Conservation (phyloP, 2,329 filamentous ascomycete genomes). For the Calycina herbarum region DNA sequence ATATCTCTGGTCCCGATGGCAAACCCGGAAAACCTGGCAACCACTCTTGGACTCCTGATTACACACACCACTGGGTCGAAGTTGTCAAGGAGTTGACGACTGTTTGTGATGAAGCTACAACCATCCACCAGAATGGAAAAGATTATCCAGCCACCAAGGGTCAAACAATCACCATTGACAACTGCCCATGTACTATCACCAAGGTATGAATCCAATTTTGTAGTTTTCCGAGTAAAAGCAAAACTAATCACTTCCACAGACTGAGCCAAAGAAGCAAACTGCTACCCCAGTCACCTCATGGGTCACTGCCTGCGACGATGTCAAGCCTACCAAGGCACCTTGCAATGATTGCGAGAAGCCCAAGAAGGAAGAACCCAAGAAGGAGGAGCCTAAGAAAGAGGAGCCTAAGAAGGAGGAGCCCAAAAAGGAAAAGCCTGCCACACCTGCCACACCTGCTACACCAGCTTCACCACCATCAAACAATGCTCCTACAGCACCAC, state of each 20-base stretch:
- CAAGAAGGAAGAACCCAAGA: background rate
- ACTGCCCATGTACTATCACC: slow-evolving; percentile 30
- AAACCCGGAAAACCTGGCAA: background rate
- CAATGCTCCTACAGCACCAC: background rate
- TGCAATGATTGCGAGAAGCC: background rate
- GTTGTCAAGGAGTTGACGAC: slow-evolving; percentile 49
- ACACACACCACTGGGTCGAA: slow-evolving; percentile 2
- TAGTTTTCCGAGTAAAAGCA: background rate
- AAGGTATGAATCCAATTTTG: background rate
- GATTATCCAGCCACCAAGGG: slow-evolving; percentile 64
- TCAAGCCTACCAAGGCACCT: background rate
- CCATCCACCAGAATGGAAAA: slow-evolving; percentile 21
- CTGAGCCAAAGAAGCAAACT: slow-evolving; percentile 4
- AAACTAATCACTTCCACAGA: background rate
- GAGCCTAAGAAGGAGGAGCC: background rate
- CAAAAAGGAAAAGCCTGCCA: background rate
- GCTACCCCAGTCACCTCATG: background rate
- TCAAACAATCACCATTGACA: slow-evolving; percentile 43
- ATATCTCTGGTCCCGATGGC: background rate
- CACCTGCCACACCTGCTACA: too few species aligned
- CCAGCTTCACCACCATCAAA: background rate
- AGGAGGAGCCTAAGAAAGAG: background rate
- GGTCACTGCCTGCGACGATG: background rate
- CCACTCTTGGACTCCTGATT: background rate
- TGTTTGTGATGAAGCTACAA: slow-evolving; percentile 41